Percentiles rank a stretch among this genome's conserved stretches.
Evolutionary conservation across 352 stramenopile species (phyloP).

Genomic region (Pseudoperonospora humuli): DNA sequence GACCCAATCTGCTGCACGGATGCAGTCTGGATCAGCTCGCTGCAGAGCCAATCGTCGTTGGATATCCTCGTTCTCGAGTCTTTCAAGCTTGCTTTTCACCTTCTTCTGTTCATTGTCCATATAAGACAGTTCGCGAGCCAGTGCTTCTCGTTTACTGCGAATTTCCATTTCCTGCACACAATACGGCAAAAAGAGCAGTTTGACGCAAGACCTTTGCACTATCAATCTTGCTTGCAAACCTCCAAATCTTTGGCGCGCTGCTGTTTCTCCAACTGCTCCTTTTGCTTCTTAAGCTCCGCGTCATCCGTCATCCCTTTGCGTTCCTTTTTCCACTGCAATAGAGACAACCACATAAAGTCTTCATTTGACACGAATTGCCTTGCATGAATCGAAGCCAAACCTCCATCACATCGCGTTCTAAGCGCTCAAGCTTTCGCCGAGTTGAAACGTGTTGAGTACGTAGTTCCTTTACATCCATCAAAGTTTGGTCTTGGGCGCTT

Average conservation of each 20-base stretch:
- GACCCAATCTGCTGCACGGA: conserved; percentile 71
- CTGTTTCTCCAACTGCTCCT: conserved; percentile 51
- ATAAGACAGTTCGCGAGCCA: conserved; percentile 35
- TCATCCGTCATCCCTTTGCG: conserved; percentile 44
- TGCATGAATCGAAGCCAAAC: conserved; percentile 11
- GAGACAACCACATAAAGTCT: not conserved
- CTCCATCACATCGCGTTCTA: conserved; percentile 51
- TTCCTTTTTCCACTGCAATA: conserved; percentile 50
- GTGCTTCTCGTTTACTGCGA: conserved; percentile 52
- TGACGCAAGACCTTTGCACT: not conserved
- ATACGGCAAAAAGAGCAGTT: not conserved
- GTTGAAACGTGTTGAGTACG: conserved; percentile 63
- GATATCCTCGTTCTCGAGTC: conserved; percentile 69
- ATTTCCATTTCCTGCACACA: conserved; percentile 54
- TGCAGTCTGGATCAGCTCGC: conserved; percentile 54
- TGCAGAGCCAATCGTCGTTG: conserved; percentile 57
- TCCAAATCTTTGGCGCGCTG: conserved; percentile 67
- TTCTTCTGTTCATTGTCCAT: conserved; percentile 49
- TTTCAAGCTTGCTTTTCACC: conserved; percentile 43
- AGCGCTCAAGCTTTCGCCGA: conserved; percentile 52
- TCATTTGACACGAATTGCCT: not conserved
- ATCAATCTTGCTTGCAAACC: conserved; percentile 20
- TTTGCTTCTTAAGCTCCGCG: conserved; percentile 42
- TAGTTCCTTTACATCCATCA: conserved; percentile 60
- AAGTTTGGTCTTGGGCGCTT: conserved; percentile 53